Evolutionary conservation across 1,284 basidiomycete genomes (phyloP), one percentile per base, ranked within the genome.

Genomic region (Leucoagaricus sp.): DNA sequence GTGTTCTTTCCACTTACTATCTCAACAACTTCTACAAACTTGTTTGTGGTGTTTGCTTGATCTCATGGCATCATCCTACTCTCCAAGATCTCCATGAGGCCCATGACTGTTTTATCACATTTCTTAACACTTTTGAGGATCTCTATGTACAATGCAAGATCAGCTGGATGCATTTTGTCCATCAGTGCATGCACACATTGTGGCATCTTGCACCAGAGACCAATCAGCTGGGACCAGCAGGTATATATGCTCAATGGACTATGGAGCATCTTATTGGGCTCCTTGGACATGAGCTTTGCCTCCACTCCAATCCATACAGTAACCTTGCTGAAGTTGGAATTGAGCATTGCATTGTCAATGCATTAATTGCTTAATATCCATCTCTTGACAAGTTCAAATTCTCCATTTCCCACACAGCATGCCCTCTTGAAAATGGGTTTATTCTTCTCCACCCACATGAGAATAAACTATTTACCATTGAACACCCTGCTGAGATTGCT

Each of bases 251-350:
- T 0, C 73, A 75, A 53, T 75, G 70, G 67, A 62, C 62, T 0
- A 65, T 74, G 57, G 72, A 75, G 47, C 53, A 61, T 12, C 67
- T 67, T 1, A 75, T 75, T 38, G 72, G 75, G 0, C 70, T 69
- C 51, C 65, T 75, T 15, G 68, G 65, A 2, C 56, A 67, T 38
- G 69, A 74, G 44, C 64, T 75, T 7, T 28, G 54, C 4, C 71
- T 70, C 46, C 69, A 60, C 10, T 69, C 65, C 0, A 63, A 72
- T 17, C 65, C 69, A 4, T 73, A 61, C 57, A 57, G 62, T 4
- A 75, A 75, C 42, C 60, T 74, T 5, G 45, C 68, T 1, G 54
- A 70, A 49, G 60, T 61, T 41, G 70, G 58, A n/a, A n/a, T n/a
- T n/a, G n/a, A n/a, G n/a, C n/a, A n/a, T n/a, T n/a, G n/a, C n/a